Conservation (phyloP, 176 grass and related monocot species). For the Bromus sterilis region DNA sequence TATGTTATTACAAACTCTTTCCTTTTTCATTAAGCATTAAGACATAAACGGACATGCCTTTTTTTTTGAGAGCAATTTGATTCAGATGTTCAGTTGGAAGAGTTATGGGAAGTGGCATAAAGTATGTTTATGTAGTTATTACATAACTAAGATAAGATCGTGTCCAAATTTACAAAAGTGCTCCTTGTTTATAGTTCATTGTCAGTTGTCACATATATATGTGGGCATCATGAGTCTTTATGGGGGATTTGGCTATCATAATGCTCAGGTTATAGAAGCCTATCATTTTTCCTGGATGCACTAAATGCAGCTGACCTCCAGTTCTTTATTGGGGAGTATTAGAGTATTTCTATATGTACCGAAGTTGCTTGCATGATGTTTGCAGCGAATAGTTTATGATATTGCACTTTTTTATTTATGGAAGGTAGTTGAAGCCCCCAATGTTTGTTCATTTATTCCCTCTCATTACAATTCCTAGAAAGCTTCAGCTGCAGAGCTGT, state of each 20-base stretch:
- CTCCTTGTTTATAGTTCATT: neutral
- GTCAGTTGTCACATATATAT: neutral
- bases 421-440: neutral
- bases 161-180: neutral
- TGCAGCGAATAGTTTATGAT: slow-evolving; percentile 4
- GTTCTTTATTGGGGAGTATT: neutral
- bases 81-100: neutral
- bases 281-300: slow-evolving; percentile 1
- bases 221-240: neutral
- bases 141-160: neutral
- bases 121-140: neutral
- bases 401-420: slow-evolving; percentile 17
- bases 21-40: neutral
- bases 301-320: neutral
- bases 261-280: neutral
- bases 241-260: neutral
- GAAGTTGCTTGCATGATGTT: slow-evolving; percentile 2
- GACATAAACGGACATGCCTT: neutral
- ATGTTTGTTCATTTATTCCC: neutral
- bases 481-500: neutral
- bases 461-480: slow-evolving; percentile 1
- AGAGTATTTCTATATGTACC: neutral
- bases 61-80: neutral
- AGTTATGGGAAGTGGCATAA: neutral
- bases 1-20: neutral